Conservation (phyloP, 352 stramenopile genomes). For the Thalassiosira sp. region DNA sequence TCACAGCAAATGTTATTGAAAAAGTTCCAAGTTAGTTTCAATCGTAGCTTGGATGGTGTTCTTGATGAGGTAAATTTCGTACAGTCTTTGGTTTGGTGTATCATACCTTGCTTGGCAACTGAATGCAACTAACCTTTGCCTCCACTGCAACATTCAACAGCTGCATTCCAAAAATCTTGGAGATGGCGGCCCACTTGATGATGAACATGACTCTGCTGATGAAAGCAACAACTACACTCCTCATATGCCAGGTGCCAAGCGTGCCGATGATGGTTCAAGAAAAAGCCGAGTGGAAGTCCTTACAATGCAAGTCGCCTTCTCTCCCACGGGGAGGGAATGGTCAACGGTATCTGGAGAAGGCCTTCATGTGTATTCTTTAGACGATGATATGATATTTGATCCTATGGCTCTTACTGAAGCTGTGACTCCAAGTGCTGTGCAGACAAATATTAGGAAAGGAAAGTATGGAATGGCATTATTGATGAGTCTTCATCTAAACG, state of each 20-base stretch:
- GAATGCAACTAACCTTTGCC: constrained; percentile 9
- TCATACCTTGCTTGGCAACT: background rate
- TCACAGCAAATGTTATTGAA: constrained; percentile 94
- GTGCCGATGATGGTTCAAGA: constrained; percentile 77
- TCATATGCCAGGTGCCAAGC: constrained; percentile 73
- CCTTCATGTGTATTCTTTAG: constrained; percentile 94
- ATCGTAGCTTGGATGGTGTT: constrained; percentile 92
- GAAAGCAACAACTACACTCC: constrained; percentile 76
- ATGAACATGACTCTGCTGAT: constrained; percentile 81
- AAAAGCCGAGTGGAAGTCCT: constrained; percentile 91
- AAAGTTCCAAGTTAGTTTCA: constrained; percentile 99
- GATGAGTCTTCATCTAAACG: constrained; percentile 96
- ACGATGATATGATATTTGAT: constrained; percentile 97
- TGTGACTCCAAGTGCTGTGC: constrained; percentile 93
- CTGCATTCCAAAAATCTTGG: constrained; percentile 80
- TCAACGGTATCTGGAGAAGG: constrained; percentile 96
- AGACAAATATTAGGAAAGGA: constrained; percentile 85
- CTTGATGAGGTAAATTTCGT: constrained; percentile 90
- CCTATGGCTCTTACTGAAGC: constrained; percentile 97
- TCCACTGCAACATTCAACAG: constrained; percentile 28
- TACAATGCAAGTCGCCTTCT: constrained; percentile 93
- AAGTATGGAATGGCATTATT: constrained; percentile 92
- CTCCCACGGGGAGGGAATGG: constrained; percentile 95
- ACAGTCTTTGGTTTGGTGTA: background rate
- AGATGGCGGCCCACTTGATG: constrained; percentile 78